A percentile compares a stretch with the other conserved stretches of the same genome.
Conservation (phyloP, 139 green algal species). For the Trebouxia sp. region DNA sequence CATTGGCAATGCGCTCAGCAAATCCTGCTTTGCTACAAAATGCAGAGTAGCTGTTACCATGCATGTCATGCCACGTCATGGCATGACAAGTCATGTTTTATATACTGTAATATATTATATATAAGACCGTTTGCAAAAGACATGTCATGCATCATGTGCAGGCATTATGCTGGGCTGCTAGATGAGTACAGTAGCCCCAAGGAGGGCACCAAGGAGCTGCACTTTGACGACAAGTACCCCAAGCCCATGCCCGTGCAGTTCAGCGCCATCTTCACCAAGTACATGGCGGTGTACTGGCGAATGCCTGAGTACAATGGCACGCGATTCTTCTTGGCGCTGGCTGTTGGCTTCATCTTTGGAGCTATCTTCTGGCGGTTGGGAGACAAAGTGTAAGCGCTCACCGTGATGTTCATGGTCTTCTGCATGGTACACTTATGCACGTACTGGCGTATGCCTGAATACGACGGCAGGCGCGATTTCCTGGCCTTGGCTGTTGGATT, state of each 20-base stretch:
- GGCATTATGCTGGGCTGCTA: conserved; percentile 18
- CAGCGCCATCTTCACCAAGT: conserved; percentile 41
- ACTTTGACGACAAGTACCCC: conserved; percentile 26
- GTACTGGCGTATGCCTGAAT: too few species aligned
- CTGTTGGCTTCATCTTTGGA: conserved; percentile 51
- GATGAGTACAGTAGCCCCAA: conserved; percentile 18
- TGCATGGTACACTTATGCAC: too few species aligned
- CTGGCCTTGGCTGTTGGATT: background rate
- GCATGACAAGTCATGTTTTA: too few species aligned
- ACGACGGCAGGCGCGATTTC: background rate
- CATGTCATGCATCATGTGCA: too few species aligned
- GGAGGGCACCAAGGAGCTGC: conserved; percentile 15
- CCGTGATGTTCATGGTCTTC: too few species aligned
- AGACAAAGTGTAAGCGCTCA: conserved; percentile 1
- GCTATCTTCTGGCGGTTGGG: conserved; percentile 32
- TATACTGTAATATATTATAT: too few species aligned
- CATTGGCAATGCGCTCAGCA: too few species aligned
- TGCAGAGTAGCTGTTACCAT: too few species aligned
- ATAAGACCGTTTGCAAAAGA: too few species aligned
- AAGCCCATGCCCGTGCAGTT: conserved; percentile 36
- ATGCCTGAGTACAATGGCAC: conserved; percentile 50
- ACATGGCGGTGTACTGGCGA: conserved; percentile 47
- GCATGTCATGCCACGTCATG: too few species aligned
- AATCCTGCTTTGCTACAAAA: too few species aligned
- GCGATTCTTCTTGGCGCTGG: conserved; percentile 47